A percentile compares a stretch with the other conserved stretches of the same genome.
These are phyloP conservation scores for Garcia nutans DNA, from an alignment of 345 rosid species.

Conservation along the genomic window DNA sequence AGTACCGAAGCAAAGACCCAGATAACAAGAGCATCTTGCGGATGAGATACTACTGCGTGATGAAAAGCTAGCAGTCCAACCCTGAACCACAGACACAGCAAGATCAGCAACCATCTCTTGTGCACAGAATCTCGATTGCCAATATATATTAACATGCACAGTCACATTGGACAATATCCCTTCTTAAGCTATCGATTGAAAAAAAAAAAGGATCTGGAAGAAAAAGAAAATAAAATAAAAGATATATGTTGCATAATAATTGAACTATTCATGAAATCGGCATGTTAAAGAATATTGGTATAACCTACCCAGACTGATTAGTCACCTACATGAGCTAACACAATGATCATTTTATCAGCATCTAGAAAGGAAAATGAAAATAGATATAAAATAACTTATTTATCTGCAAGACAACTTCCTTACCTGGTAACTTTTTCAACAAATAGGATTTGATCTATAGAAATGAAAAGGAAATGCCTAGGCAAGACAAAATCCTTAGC, in stretches of 20 bases:
- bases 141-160: background rate
- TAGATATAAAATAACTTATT: background rate
- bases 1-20: constrained; percentile 70
- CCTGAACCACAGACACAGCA: constrained; percentile 46
- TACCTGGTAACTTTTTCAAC: background rate
- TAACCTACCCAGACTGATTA: background rate
- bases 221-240: background rate
- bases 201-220: background rate
- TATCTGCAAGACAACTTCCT: background rate
- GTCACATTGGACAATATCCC: background rate
- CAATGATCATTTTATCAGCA: background rate
- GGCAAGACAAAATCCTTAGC: background rate
- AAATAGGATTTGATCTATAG: background rate
- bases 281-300: background rate
- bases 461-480: background rate
- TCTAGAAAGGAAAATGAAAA: background rate
- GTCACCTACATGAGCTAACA: background rate
- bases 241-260: background rate
- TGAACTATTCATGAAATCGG: background rate
- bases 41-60: constrained; percentile 63
- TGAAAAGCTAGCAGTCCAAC: constrained; percentile 83
- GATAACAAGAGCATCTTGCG: constrained; percentile 72
- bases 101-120: constrained; percentile 17
- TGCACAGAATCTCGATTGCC: constrained; percentile 1
- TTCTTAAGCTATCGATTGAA: background rate